These are phyloP conservation scores for Cladosporium colombiae DNA, from an alignment of 2,329 filamentous ascomycete genomes.

Conservation along the genomic window DNA sequence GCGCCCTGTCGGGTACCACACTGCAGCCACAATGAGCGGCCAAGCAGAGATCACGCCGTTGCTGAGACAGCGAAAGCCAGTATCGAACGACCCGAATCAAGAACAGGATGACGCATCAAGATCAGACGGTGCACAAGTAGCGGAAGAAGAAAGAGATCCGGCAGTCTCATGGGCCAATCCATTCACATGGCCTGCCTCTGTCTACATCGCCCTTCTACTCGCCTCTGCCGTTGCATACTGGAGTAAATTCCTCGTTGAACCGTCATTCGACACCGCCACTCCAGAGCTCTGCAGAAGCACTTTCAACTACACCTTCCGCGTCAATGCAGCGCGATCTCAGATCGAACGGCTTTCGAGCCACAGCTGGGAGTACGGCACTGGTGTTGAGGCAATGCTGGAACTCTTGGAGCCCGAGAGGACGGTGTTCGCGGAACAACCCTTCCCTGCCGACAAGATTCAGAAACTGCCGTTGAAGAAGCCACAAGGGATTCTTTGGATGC, in stretches of 20 bases:
- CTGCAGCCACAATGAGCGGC: slow-evolving; percentile 9
- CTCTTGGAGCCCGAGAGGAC: slow-evolving; percentile 40
- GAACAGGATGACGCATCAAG: not conserved
- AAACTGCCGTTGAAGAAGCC: slow-evolving; percentile 30
- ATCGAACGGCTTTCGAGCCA: slow-evolving; percentile 39
- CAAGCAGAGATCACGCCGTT: slow-evolving; percentile 12
- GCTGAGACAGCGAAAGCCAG: slow-evolving; percentile 12
- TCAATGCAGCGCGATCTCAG: slow-evolving; percentile 32
- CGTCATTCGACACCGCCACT: slow-evolving; percentile 23
- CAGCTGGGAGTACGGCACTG: slow-evolving; percentile 47
- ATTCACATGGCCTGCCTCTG: slow-evolving; percentile 28
- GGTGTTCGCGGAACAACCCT: slow-evolving; percentile 42
- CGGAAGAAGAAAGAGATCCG: not conserved
- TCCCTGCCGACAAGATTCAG: slow-evolving; percentile 37
- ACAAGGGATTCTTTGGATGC: slow-evolving; percentile 39
- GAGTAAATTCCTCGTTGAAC: slow-evolving; percentile 22
- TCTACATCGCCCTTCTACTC: slow-evolving; percentile 24
- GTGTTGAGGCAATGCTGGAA: slow-evolving; percentile 45
- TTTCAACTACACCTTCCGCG: slow-evolving; percentile 32
- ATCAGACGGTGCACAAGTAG: not conserved
- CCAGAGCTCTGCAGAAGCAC: slow-evolving; percentile 28
- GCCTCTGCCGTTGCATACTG: slow-evolving; percentile 22
- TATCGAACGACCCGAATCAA: not conserved
- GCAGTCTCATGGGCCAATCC: slow-evolving; percentile 26
- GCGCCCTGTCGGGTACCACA: not conserved